A percentile compares a stretch with the other conserved stretches of the same genome.
Evolutionary conservation across 371 early-diverging fungal species (phyloP).

Genomic region (Dichotomocladium elegans): DNA sequence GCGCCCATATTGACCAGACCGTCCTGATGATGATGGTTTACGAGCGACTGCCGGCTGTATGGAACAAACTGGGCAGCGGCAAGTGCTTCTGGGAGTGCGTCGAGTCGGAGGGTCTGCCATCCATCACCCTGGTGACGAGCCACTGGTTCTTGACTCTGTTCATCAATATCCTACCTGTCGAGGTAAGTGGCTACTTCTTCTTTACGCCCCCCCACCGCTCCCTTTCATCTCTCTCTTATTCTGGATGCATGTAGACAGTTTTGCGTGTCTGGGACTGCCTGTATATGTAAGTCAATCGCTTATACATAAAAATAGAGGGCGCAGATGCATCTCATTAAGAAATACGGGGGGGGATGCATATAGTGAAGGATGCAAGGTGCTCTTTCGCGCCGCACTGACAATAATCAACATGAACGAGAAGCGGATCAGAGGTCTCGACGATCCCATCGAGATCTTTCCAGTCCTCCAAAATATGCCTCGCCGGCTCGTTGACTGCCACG

Average conservation of each 20-base stretch:
- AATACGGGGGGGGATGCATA: too few species aligned
- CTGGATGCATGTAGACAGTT: conserved; percentile 60
- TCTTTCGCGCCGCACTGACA: conserved; percentile 74
- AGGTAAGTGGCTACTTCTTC: conserved; percentile 29
- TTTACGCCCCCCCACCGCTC: too few species aligned
- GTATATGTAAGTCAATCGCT: conserved; percentile 63
- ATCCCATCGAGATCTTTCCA: conserved; percentile 65
- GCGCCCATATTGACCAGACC: conserved; percentile 71
- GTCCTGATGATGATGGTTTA: conserved; percentile 64
- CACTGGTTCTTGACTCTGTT: conserved; percentile 86
- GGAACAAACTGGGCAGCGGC: conserved; percentile 49
- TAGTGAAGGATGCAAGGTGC: conserved; percentile 75
- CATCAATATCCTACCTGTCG: conserved; percentile 75
- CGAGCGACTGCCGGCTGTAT: conserved; percentile 56
- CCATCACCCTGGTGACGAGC: conserved; percentile 72
- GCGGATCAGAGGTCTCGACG: conserved; percentile 53
- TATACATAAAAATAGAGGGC: too few species aligned
- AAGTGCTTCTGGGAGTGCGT: conserved; percentile 53
- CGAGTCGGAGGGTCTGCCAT: conserved; percentile 54
- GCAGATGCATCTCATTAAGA: too few species aligned
- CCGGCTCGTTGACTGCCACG: conserved; percentile 65
- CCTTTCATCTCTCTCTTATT: too few species aligned
- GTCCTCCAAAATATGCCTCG: conserved; percentile 63
- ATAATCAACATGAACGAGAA: conserved; percentile 70
- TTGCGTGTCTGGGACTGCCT: conserved; percentile 83